phyloP scores from a whole-genome alignment of 495 filamentous ascomycete species.

The Daldinia childiae region DNA sequence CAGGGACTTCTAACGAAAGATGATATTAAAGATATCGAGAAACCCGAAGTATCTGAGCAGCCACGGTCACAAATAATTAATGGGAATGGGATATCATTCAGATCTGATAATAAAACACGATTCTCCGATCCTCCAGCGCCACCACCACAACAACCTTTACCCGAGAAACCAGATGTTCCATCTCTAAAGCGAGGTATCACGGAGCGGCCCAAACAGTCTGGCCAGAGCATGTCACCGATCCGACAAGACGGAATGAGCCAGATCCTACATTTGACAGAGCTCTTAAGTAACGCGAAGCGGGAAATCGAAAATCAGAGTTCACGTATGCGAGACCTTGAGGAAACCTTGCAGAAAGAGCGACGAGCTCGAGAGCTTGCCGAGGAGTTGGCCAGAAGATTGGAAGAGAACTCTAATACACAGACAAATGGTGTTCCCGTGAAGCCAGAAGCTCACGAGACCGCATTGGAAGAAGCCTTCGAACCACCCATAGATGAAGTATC shows the following conservation, averaged over 20 bases:
- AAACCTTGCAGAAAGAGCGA: slow-evolving; percentile 78
- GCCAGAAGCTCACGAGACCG: slow-evolving; percentile 46
- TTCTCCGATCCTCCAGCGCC: slow-evolving; percentile 93
- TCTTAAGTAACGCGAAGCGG: slow-evolving; percentile 78
- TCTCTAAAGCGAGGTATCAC: slow-evolving; percentile 78
- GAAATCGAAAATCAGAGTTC: slow-evolving; percentile 82
- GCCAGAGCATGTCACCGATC: slow-evolving; percentile 67
- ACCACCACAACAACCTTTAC: slow-evolving; percentile 88
- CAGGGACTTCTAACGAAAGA: slow-evolving; percentile 76
- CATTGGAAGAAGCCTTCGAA: slow-evolving; percentile 52
- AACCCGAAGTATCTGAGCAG: slow-evolving; percentile 57
- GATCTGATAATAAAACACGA: slow-evolving; percentile 67
- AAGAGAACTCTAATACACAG: slow-evolving; percentile 57
- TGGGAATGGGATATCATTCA: slow-evolving; percentile 59
- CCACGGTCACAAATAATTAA: slow-evolving; percentile 50
- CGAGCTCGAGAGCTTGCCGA: slow-evolving; percentile 85
- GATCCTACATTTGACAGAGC: slow-evolving; percentile 82
- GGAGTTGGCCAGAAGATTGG: slow-evolving; percentile 75
- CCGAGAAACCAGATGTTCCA: slow-evolving; percentile 83
- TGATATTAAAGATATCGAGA: slow-evolving; percentile 70
- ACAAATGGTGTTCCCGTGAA: slow-evolving; percentile 48
- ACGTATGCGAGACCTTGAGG: slow-evolving; percentile 83
- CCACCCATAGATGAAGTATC: slow-evolving; percentile 49
- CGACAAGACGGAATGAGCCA: slow-evolving; percentile 74
- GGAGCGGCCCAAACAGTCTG: slow-evolving; percentile 69